Evolutionary conservation across 2,329 filamentous ascomycete species (phyloP).

Genomic region (Kalmusia sp.): DNA sequence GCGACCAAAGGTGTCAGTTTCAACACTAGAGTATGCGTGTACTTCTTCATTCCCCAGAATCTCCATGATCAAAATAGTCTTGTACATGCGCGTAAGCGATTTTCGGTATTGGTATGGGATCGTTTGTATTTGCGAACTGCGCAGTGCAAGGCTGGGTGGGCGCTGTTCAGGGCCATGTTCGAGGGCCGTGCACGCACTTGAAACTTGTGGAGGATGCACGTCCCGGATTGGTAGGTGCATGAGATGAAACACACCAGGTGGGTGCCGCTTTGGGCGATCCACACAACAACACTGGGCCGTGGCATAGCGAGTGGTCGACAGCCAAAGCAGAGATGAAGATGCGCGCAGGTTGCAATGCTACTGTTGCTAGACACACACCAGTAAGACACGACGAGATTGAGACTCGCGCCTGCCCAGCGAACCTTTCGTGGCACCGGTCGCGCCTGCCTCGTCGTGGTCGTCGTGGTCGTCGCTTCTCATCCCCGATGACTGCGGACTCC

Average conservation of each 20-base stretch:
- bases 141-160: not conserved
- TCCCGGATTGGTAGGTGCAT: not conserved
- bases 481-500: constrained; percentile 5
- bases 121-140: not conserved
- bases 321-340: constrained; percentile 7
- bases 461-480: not conserved
- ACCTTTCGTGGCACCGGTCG: not conserved
- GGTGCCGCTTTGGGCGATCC: not conserved
- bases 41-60: too few species aligned
- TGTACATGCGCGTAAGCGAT: too few species aligned
- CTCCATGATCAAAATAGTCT: too few species aligned
- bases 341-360: not conserved
- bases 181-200: not conserved
- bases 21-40: too few species aligned
- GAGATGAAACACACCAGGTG: constrained; percentile 4
- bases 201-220: constrained; percentile 7
- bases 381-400: not conserved
- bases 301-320: not conserved
- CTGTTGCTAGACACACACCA: not conserved
- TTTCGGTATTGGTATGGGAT: not conserved
- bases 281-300: not conserved
- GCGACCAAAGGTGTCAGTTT: too few species aligned
- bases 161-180: constrained; percentile 6
- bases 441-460: not conserved
- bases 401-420: not conserved